phyloP scores from a whole-genome alignment of 352 stramenopile genomes.

The Phytophthora pluvialis region DNA sequence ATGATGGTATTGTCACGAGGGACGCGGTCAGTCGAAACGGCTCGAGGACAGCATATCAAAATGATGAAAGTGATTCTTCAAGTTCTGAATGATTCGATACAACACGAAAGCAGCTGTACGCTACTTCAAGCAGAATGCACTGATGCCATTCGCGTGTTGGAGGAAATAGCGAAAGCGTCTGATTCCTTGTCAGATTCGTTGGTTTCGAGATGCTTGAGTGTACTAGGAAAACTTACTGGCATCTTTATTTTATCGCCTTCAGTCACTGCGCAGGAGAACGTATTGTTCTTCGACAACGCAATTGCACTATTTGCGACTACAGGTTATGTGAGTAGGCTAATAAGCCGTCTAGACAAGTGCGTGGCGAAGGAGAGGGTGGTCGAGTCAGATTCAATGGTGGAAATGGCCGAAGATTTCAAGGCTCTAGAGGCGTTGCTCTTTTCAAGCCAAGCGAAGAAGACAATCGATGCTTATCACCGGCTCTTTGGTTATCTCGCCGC shows the following conservation, averaged over 20 bases:
- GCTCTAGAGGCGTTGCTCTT: constrained; percentile 32
- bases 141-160: constrained; percentile 26
- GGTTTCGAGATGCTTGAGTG: constrained; percentile 24
- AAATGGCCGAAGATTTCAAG: constrained; percentile 24
- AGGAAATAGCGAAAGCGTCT: constrained; percentile 20
- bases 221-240: constrained; percentile 26
- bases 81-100: constrained; percentile 16
- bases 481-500: constrained; percentile 24
- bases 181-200: constrained; percentile 22
- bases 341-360: constrained; percentile 14
- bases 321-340: constrained; percentile 17
- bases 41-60: constrained; percentile 19
- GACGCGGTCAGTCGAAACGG: constrained; percentile 5
- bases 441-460: constrained; percentile 27
- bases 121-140: constrained; percentile 21
- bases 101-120: constrained; percentile 20
- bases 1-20: constrained; percentile 21
- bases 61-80: constrained; percentile 34
- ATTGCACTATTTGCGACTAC: constrained; percentile 16
- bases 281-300: constrained; percentile 17
- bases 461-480: constrained; percentile 21
- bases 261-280: not conserved
- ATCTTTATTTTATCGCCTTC: constrained; percentile 30
- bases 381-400: constrained; percentile 4
- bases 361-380: constrained; percentile 1